Evolutionary conservation across 305 asterid genomes (phyloP), one percentile per base, ranked within the genome.

Genomic region (Rubia balearica): DNA sequence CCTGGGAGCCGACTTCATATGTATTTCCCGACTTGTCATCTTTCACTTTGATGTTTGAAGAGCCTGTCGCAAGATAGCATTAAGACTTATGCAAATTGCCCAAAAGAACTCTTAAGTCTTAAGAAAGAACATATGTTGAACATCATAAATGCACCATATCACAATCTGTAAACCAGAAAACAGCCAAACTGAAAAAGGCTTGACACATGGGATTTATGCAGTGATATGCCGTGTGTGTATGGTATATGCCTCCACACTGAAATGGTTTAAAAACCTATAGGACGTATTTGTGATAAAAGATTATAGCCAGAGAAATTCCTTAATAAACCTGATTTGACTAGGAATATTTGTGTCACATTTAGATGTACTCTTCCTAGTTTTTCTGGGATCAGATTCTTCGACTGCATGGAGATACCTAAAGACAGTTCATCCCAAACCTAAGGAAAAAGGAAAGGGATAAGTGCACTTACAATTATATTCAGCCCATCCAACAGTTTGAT

Each of bases 401-500:
- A 24, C 27, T n/a, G 43, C 43, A 22, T 38, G 42, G 55, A 17
- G 56, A 70, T 51, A 53, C 21, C 3, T 21, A 10, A 51, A 70
- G 61, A 22, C 38, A 59, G 46, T 63, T 43, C 51, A 71, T 76
- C 65, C 55, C 57, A n/a, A 41, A 61, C 1, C 42, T 16, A 51
- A 56, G 40, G 51, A 40, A 21, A 22, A 48, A 33, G 10, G 21
- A 43, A 70, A 49, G 27, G 21, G 6, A 21, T 10, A 45, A 63
- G 68, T 61, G 17, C 67, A 83, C 86, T 77, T 42, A 78, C 83
- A 80, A 75, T 83, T 79, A 61, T 80, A 76, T 36, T 80, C 83
- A 56, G 79, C 68, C 87, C 85, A 80, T 57, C 87, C 87, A 76
- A 83, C 74, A 4, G 81, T 76, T 77, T 69, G 81, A 14, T 76